Base-by-base conservation (phyloP, 306 rosid species). In the Dicorynia guianensis region DNA sequence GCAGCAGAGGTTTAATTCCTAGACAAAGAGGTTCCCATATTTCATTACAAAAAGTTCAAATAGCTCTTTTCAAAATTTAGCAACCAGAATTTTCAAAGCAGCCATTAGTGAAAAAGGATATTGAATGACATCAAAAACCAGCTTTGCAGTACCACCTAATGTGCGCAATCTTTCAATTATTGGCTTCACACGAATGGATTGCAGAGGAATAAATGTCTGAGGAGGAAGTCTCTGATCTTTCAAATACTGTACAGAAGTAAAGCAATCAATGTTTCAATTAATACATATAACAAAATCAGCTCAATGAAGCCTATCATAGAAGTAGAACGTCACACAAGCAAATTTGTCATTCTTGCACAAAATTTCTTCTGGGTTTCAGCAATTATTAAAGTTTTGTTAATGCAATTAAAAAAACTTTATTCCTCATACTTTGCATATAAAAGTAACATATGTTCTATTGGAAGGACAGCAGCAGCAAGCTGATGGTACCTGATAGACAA, bases 171-270 rank as follows among this genome's bases (percentile, higher is more conserved):
- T 87, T 85, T 96, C 99, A 87, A 88, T 82, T 66, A 96, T 80
- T 33, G 93, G 98, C 90, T 96, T 96, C 72, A 96, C 96, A 33
- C 99, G 97, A 83, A 93, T 70, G 60, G 97, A 90, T 81, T 96
- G 93, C 78, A 96, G 91, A 84, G 99, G 99, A 89, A 96, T 96
- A 85, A 96, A 96, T 67, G 99, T 96, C 86, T 90, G 98, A 58
- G 99, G 99, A 82, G 99, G 99, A 82, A 96, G 99, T 90, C 98
- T 92, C 72, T 93, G 99, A 76, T 96, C 99, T 91, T 96, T 96
- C 90, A 96, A 93, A 85, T 96, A 96, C 99, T 96, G 91, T 77
- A 83, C 43, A 77, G 57, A 80, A 80, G 61, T 76, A 76, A 69
- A 73, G 49, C 55, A 69, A 56, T 50, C 69, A 78, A 50, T 34